These are phyloP conservation scores for Albugo candida DNA, from an alignment of 352 stramenopile species.

Conservation along the genomic window DNA sequence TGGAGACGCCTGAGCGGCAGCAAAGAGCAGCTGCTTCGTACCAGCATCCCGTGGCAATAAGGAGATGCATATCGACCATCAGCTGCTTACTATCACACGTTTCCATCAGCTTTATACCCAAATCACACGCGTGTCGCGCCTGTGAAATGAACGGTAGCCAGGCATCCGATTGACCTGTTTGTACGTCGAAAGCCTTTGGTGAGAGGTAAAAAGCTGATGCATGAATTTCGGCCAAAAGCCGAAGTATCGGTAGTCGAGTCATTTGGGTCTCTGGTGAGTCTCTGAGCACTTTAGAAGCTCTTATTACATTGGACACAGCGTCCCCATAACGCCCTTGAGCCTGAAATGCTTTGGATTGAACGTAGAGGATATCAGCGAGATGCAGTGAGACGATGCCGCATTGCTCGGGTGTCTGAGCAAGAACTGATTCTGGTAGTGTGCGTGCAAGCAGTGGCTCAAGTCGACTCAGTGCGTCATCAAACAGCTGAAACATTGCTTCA, in stretches of 20 bases:
- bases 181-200: slow-evolving; percentile 22
- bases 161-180: slow-evolving; percentile 3
- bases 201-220: slow-evolving; percentile 70
- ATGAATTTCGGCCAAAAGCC: slow-evolving; percentile 65
- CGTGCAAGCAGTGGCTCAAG: slow-evolving; percentile 19
- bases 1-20: slow-evolving; percentile 13
- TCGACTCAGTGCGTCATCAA: slow-evolving; percentile 43
- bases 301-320: slow-evolving; percentile 32
- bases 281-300: slow-evolving; percentile 30
- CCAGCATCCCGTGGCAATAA: slow-evolving; percentile 54
- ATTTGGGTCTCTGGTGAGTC: neutral
- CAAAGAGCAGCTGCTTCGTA: slow-evolving; percentile 42
- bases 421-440: slow-evolving; percentile 7
- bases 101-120: slow-evolving; percentile 10
- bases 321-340: slow-evolving; percentile 55
- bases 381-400: slow-evolving; percentile 24
- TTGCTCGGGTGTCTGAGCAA: too few relatives aligned
- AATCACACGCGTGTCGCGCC: slow-evolving; percentile 34
- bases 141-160: slow-evolving; percentile 47
- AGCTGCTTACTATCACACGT: slow-evolving; percentile 3
- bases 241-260: slow-evolving; percentile 8
- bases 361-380: slow-evolving; percentile 48
- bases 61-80: slow-evolving; percentile 32
- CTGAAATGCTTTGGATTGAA: slow-evolving; percentile 57
- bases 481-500: slow-evolving; percentile 44